These are phyloP conservation scores for Cymbopogon citratus DNA, from an alignment of 176 grass and related monocot genomes.

Conservation along the genomic window DNA sequence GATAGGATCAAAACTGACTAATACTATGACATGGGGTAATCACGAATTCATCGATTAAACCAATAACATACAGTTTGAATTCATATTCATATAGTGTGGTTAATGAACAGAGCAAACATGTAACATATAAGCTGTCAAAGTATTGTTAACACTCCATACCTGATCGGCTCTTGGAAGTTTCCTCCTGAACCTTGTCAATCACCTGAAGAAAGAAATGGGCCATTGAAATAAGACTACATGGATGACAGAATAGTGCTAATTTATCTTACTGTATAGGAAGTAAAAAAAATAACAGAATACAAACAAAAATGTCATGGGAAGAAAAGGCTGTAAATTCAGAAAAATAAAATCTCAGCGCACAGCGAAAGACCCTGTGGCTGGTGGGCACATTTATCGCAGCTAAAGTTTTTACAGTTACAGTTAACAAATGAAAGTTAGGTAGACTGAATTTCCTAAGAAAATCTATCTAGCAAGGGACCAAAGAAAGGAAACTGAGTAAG, in stretches of 20 bases:
- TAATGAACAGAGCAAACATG: not conserved
- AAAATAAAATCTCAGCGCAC: not conserved
- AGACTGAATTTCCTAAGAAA: not conserved
- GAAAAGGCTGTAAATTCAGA: not conserved
- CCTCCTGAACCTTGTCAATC: constrained; percentile 99
- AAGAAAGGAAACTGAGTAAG: not conserved
- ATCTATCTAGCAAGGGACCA: not conserved
- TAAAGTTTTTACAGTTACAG: not conserved
- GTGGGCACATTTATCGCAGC: not conserved
- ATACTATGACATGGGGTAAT: not conserved
- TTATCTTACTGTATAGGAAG: not conserved
- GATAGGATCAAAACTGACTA: not conserved
- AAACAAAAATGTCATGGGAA: not conserved
- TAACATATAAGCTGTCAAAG: not conserved
- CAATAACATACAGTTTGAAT: not conserved
- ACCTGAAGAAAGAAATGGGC: constrained; percentile 42
- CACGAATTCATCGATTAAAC: not conserved
- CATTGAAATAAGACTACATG: constrained; percentile 4
- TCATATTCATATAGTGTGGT: not conserved
- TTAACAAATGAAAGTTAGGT: not conserved
- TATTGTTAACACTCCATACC: constrained; percentile 34
- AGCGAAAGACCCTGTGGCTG: not conserved
- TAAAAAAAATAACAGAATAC: not conserved
- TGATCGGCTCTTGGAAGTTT: constrained; percentile 87
- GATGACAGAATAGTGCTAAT: constrained; percentile 2